Conservation (phyloP, 1,284 basidiomycete species). For the Moesziomyces parantarcticus region DNA sequence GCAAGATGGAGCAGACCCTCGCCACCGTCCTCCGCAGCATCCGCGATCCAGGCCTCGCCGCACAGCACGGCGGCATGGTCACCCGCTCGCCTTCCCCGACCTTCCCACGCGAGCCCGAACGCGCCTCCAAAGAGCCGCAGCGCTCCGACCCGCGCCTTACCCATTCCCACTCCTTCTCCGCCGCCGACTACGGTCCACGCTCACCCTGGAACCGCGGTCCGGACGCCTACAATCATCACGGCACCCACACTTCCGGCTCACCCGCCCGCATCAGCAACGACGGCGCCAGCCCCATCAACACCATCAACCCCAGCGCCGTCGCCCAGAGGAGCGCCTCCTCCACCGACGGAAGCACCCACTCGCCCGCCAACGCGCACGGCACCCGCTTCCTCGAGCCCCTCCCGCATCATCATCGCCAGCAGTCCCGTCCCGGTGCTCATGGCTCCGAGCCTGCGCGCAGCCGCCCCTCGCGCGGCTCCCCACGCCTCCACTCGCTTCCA, state of each 20-base stretch:
- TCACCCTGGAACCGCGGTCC: slow-evolving; percentile 33
- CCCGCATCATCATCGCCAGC: slow-evolving; percentile 40
- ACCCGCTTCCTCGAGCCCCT: slow-evolving; percentile 51
- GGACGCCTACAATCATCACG: slow-evolving; percentile 26
- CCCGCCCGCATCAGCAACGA: slow-evolving; percentile 30
- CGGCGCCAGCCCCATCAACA: slow-evolving; percentile 39
- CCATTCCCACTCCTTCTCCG: slow-evolving; percentile 30
- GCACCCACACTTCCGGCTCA: slow-evolving; percentile 16
- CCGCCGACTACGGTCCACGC: slow-evolving; percentile 22
- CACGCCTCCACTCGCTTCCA: slow-evolving; percentile 68
- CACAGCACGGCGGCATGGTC: slow-evolving; percentile 51
- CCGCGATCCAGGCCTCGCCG: slow-evolving; percentile 52
- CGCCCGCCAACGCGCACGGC: slow-evolving; percentile 32
- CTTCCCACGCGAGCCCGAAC: slow-evolving; percentile 12
- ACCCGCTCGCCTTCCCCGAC: slow-evolving; percentile 44
- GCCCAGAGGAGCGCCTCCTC: slow-evolving; percentile 43
- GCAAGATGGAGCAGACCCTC: slow-evolving; percentile 66
- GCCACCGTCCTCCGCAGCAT: slow-evolving; percentile 61
- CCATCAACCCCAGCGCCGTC: slow-evolving; percentile 46
- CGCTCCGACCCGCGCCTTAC: slow-evolving; percentile 34
- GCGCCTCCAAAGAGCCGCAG: slow-evolving; percentile 3
- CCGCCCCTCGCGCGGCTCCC: slow-evolving; percentile 38
- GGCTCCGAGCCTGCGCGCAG: slow-evolving; percentile 27
- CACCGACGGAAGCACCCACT: slow-evolving; percentile 28
- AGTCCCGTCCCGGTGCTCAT: slow-evolving; percentile 10